Conservation (phyloP, 371 early-diverging fungal genomes). For the Mucor piriformis region DNA sequence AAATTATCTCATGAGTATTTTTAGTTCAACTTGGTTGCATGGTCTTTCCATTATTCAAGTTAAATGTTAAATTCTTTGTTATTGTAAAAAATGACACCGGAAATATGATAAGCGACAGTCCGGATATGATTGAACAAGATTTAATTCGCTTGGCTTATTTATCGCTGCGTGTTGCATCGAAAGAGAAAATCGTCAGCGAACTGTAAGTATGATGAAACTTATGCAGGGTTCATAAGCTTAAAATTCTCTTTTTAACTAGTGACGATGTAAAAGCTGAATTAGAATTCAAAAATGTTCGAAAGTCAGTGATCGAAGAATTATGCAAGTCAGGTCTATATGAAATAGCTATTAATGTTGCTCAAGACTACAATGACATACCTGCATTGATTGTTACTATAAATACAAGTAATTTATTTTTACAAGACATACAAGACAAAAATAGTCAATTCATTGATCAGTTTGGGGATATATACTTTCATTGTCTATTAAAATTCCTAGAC, state of each 20-base stretch:
- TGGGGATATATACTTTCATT: constrained; percentile 2
- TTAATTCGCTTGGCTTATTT: not conserved
- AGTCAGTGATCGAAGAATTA: not conserved
- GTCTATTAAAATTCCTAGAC: not conserved
- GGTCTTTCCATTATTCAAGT: not conserved
- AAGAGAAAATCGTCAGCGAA: not conserved
- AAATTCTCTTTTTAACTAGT: not conserved
- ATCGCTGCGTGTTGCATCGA: not conserved
- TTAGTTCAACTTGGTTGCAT: not conserved
- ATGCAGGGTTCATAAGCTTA: not conserved
- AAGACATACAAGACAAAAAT: not conserved
- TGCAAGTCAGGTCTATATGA: not conserved
- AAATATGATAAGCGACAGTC: not conserved
- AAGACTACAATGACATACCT: not conserved
- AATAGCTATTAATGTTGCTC: constrained; percentile 8
- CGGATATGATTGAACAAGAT: not conserved
- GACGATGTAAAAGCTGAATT: not conserved
- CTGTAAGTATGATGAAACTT: not conserved
- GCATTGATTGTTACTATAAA: not conserved
- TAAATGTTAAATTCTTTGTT: not conserved
- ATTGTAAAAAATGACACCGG: not conserved
- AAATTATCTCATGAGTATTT: not conserved
- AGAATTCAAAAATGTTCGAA: not conserved
- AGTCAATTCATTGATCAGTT: not conserved
- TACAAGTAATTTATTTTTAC: not conserved